Conservation (phyloP, 1,284 basidiomycete species). For the Trichosporon ovoides region DNA sequence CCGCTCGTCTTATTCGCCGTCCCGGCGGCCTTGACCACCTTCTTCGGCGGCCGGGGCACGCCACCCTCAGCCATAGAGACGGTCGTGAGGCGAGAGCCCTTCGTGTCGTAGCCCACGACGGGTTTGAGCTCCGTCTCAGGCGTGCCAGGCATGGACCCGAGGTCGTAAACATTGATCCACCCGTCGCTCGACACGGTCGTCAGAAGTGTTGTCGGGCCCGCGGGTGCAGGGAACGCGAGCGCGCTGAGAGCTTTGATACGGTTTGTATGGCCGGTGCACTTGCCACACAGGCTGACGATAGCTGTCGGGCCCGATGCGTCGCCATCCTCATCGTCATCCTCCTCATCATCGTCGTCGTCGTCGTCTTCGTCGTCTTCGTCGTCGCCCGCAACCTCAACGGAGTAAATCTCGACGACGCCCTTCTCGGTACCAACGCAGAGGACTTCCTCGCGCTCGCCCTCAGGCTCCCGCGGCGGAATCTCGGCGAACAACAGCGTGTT, state of each 20-base stretch:
- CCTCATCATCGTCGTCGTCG: conserved; percentile 25
- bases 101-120: conserved; percentile 68
- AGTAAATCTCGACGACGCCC: conserved; percentile 71
- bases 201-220: conserved; percentile 56
- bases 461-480: conserved; percentile 43
- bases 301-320: conserved; percentile 35
- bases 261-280: conserved; percentile 42
- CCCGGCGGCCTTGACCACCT: conserved; percentile 17
- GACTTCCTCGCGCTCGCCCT: conserved; percentile 50
- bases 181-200: conserved; percentile 79
- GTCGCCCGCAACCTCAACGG: conserved; percentile 32
- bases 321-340: conserved; percentile 27
- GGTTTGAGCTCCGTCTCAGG: conserved; percentile 46
- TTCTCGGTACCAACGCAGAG: conserved; percentile 80
- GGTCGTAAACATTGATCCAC: conserved; percentile 70
- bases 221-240: conserved; percentile 29
- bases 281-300: conserved; percentile 35
- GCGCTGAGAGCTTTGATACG: conserved; percentile 44
- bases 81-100: conserved; percentile 76
- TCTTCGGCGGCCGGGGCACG: conserved; percentile 37
- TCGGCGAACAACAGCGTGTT: conserved; percentile 71
- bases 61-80: conserved; percentile 60
- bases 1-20: conserved; percentile 47
- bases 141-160: conserved; percentile 51
- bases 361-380: conserved; percentile 27